These are phyloP conservation scores for Lactuca sativa DNA, from an alignment of 129 eudicot genomes.

Conservation along the genomic window DNA sequence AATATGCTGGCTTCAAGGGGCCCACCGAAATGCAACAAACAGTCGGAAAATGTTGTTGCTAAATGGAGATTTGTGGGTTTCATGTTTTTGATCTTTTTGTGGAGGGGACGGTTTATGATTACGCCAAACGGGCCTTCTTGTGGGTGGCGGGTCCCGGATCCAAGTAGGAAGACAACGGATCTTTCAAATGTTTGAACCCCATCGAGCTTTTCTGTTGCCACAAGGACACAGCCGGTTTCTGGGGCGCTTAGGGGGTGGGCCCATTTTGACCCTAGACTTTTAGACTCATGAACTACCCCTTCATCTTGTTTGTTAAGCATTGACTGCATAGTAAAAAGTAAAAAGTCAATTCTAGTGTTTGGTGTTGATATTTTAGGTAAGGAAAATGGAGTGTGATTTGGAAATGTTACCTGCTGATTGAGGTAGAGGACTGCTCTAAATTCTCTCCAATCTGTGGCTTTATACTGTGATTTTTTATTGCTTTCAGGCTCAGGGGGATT, in stretches of 20 bases:
- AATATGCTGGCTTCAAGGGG: slow-evolving; percentile 89
- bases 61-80: slow-evolving; percentile 68
- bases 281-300: slow-evolving; percentile 34
- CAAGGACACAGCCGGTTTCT: slow-evolving; percentile 84
- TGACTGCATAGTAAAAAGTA: slow-evolving; percentile 41
- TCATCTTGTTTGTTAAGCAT: slow-evolving; percentile 48
- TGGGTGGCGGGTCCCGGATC: slow-evolving; percentile 76
- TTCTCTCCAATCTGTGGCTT: slow-evolving; percentile 84
- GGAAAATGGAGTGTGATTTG: background rate
- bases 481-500: slow-evolving; percentile 41
- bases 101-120: slow-evolving; percentile 74
- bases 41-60: slow-evolving; percentile 81
- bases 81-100: slow-evolving; percentile 80
- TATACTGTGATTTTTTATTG: slow-evolving; percentile 49
- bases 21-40: slow-evolving; percentile 89
- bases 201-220: slow-evolving; percentile 92
- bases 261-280: slow-evolving; percentile 82
- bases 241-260: slow-evolving; percentile 91
- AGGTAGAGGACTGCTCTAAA: slow-evolving; percentile 68
- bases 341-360: background rate
- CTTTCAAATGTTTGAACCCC: slow-evolving; percentile 80
- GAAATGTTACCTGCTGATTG: slow-evolving; percentile 61
- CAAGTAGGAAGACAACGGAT: slow-evolving; percentile 82
- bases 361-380: background rate
- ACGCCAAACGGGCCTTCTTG: slow-evolving; percentile 86